Percentiles rank a stretch among this genome's conserved stretches.
Conservation (phyloP, 2,329 filamentous ascomycete species). For the Fusarium torreyae region DNA sequence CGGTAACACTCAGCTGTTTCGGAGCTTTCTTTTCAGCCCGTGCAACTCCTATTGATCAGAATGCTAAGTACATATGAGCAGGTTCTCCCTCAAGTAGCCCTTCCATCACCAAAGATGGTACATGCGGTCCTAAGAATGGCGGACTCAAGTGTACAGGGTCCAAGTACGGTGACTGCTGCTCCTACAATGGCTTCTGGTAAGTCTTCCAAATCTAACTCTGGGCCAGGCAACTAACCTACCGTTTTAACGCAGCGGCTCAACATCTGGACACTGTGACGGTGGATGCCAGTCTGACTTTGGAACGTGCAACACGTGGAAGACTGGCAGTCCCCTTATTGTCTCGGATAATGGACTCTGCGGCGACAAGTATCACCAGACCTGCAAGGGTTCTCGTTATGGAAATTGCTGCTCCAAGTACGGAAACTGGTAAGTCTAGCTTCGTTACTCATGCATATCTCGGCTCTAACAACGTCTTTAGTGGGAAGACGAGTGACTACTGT, state of each 20-base stretch:
- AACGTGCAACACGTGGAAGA: conserved; percentile 46
- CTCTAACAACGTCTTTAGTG: conserved; percentile 8
- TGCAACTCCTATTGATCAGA: not conserved
- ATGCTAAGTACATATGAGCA: conserved; percentile 16
- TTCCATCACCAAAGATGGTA: conserved; percentile 48
- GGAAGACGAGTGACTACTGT: conserved; percentile 31
- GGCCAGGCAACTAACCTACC: not conserved
- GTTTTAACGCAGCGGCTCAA: conserved; percentile 3
- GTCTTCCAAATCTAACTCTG: conserved; percentile 13
- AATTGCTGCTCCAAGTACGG: conserved; percentile 31
- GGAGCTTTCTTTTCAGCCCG: not conserved
- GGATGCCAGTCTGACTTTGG: conserved; percentile 54
- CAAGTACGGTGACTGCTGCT: conserved; percentile 57
- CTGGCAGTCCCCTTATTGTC: conserved; percentile 22
- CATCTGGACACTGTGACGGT: conserved; percentile 49
- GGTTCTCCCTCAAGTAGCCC: conserved; percentile 4
- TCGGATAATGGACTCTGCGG: conserved; percentile 43
- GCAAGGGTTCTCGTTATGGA: conserved; percentile 35
- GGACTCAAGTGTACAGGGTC: conserved; percentile 53
- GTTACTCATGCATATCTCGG: not conserved
- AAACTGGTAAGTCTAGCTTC: conserved; percentile 17
- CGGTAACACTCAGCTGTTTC: conserved; percentile 8
- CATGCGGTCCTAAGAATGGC: conserved; percentile 52
- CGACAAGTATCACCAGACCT: conserved; percentile 40
- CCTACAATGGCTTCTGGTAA: conserved; percentile 54